Percentiles rank a stretch among this genome's conserved stretches.
Conservation (phyloP, 31 red algal genomes). For the Bonnemaisonia californica region DNA sequence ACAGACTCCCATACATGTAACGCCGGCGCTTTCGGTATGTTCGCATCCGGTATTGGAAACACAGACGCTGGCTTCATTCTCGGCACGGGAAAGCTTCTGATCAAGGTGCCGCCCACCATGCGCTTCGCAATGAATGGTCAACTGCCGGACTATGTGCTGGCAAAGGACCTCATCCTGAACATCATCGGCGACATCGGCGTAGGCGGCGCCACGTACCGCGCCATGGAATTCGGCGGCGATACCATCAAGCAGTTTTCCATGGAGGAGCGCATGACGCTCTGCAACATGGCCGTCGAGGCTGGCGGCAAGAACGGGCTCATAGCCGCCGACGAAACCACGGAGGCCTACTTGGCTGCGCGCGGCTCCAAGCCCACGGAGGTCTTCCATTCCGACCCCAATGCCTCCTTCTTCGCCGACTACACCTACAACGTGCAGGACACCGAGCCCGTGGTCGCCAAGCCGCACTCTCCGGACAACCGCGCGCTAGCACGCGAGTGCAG, state of each 20-base stretch:
- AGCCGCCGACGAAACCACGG: conserved; percentile 76
- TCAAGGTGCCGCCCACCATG: conserved; percentile 84
- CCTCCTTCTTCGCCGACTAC: conserved; percentile 71
- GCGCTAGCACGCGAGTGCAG: conserved; percentile 83
- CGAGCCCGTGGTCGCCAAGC: conserved; percentile 93
- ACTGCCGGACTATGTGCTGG: conserved; percentile 76
- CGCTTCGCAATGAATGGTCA: conserved; percentile 79
- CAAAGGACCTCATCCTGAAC: conserved; percentile 95
- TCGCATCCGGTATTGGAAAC: conserved; percentile 95
- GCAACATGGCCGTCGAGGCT: conserved; percentile 98
- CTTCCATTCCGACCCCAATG: conserved; percentile 72
- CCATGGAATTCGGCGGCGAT: conserved; percentile 87
- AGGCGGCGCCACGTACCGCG: conserved; percentile 78
- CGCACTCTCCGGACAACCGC: conserved; percentile 90
- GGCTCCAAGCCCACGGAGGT: conserved; percentile 57
- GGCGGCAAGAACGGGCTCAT: conserved; percentile 91
- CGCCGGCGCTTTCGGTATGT: conserved; percentile 89
- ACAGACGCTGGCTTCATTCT: conserved; percentile 86
- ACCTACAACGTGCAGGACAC: conserved; percentile 63
- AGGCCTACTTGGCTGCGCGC: conserved; percentile 67
- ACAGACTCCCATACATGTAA: conserved; percentile 95
- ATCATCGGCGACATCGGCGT: conserved; percentile 91
- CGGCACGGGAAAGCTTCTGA: conserved; percentile 83
- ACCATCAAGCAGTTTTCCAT: conserved; percentile 78
- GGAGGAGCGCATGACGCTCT: conserved; percentile 96